Conservation (phyloP, 2,329 filamentous ascomycete genomes). For the Claviceps sp. region DNA sequence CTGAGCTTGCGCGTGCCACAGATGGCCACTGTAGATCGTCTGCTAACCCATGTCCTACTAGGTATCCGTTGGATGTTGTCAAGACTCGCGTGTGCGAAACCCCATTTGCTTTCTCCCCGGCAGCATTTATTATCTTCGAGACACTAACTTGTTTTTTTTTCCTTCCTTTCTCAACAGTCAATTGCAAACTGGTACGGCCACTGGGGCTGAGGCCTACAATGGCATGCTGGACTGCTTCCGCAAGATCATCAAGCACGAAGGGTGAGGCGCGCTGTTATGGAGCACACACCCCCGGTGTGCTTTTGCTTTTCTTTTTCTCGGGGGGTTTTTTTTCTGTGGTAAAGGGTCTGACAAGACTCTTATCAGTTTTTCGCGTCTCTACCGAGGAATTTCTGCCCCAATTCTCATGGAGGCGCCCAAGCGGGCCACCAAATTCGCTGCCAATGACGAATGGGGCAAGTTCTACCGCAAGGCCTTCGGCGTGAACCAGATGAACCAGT, state of each 20-base stretch:
- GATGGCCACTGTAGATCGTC: too few relatives aligned
- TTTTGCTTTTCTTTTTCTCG: background rate
- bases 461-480: constrained; percentile 84
- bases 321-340: background rate
- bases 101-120: constrained; percentile 3
- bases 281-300: background rate
- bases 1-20: background rate
- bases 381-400: constrained; percentile 88
- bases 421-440: constrained; percentile 95
- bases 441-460: constrained; percentile 96
- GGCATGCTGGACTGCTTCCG: constrained; percentile 97
- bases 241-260: constrained; percentile 94
- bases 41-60: constrained; percentile 22
- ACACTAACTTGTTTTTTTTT: constrained; percentile 8
- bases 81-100: constrained; percentile 83
- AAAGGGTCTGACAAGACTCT: background rate
- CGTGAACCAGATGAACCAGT: constrained; percentile 76
- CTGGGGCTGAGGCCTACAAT: constrained; percentile 75
- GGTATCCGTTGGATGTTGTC: constrained; percentile 97
- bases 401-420: constrained; percentile 95
- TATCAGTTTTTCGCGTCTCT: constrained; percentile 68
- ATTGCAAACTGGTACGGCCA: constrained; percentile 62
- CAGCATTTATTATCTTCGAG: background rate
- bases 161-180: constrained; percentile 42
- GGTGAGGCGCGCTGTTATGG: constrained; percentile 38